A percentile compares a stretch with the other conserved stretches of the same genome.
These are phyloP conservation scores for Arxiozyma slooffiae DNA, from an alignment of 1,139 yeast genomes.

Conservation along the genomic window DNA sequence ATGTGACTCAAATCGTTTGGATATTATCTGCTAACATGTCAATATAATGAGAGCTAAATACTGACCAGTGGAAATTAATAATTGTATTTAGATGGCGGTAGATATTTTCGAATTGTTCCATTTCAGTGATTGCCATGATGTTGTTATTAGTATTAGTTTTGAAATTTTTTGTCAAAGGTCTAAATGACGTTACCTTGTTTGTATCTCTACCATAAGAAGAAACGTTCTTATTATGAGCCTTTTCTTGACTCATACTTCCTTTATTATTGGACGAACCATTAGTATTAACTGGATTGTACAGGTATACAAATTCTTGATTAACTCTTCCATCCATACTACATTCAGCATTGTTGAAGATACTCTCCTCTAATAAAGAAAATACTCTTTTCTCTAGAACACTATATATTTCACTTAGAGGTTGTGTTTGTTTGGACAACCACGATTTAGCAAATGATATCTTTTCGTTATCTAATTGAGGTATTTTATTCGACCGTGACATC, in stretches of 20 bases:
- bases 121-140: conserved; percentile 19
- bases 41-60: conserved; percentile 29
- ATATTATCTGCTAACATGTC: conserved; percentile 25
- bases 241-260: neutral
- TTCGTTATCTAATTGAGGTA: conserved; percentile 20
- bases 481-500: conserved; percentile 5
- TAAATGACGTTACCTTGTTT: conserved; percentile 3
- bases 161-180: neutral
- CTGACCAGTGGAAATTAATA: conserved; percentile 31
- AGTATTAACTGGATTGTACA: conserved; percentile 11
- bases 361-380: conserved; percentile 35
- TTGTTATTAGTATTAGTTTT: conserved; percentile 3
- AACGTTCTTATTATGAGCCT: neutral
- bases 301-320: conserved; percentile 28
- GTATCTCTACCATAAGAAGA: conserved; percentile 1
- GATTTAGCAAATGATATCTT: conserved; percentile 57
- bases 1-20: neutral
- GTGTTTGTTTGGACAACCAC: conserved; percentile 80
- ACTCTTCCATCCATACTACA: conserved; percentile 30
- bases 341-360: conserved; percentile 22
- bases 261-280: neutral
- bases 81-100: conserved; percentile 30
- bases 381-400: conserved; percentile 64
- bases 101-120: conserved; percentile 29
- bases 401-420: conserved; percentile 72